phyloP scores from a whole-genome alignment of 2,329 filamentous ascomycete species.

The Xylariaceae sp. region DNA sequence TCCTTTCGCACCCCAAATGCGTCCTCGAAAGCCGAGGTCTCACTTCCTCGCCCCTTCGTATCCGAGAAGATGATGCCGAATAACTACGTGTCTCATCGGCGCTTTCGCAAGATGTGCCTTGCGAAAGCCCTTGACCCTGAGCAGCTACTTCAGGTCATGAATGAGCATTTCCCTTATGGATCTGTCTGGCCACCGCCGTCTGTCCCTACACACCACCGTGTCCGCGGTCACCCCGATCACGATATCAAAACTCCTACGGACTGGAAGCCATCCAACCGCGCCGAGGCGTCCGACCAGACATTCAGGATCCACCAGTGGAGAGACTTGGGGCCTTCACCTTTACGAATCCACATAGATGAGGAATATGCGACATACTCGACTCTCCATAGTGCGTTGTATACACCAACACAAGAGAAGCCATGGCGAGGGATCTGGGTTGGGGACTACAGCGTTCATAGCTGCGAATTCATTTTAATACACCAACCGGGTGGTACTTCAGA shows the following conservation, averaged over 20 bases:
- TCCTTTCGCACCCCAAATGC: slow-evolving; percentile 19
- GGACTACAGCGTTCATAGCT: slow-evolving; percentile 83
- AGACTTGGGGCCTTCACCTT: slow-evolving; percentile 50
- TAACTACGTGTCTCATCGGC: slow-evolving; percentile 41
- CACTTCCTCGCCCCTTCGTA: slow-evolving; percentile 36
- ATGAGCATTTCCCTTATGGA: slow-evolving; percentile 40
- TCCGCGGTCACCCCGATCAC: slow-evolving; percentile 32
- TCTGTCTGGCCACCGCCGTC: slow-evolving; percentile 72
- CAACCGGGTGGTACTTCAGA: slow-evolving; percentile 61
- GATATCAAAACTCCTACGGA: slow-evolving; percentile 11
- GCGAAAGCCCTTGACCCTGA: slow-evolving; percentile 47
- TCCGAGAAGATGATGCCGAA: slow-evolving; percentile 52
- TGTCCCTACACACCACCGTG: slow-evolving; percentile 61
- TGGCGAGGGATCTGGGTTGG: slow-evolving; percentile 91
- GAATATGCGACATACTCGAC: slow-evolving; percentile 64
- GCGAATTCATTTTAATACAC: slow-evolving; percentile 79
- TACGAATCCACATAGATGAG: slow-evolving; percentile 50
- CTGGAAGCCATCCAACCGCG: slow-evolving; percentile 39
- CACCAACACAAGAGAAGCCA: slow-evolving; percentile 72
- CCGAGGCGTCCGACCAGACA: slow-evolving; percentile 62
- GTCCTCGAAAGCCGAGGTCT: slow-evolving; percentile 6
- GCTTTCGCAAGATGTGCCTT: slow-evolving; percentile 67
- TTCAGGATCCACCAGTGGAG: slow-evolving; percentile 78
- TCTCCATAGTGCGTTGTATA: slow-evolving; percentile 70
- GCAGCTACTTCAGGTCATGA: slow-evolving; percentile 30